A percentile compares a stretch with the other conserved stretches of the same genome.
Conservation (phyloP, 345 rosid genomes). For the Noccaea bulbosa region DNA sequence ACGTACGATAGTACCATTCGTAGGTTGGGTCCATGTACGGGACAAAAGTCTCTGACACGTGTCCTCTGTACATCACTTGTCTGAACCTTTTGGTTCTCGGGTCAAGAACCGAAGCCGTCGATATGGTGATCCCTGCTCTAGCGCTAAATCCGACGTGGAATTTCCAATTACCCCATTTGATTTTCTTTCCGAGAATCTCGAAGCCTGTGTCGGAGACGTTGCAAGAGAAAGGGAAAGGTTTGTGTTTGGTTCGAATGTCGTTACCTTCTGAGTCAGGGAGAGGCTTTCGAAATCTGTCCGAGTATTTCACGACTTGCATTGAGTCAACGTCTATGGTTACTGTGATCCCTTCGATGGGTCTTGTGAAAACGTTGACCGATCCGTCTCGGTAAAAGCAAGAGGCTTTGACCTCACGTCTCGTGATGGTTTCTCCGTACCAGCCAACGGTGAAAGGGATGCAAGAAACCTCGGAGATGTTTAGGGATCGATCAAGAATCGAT, state of each 20-base stretch:
- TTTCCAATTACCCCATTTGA: conserved; percentile 73
- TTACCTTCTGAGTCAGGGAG: conserved; percentile 74
- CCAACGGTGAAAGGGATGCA: conserved; percentile 74
- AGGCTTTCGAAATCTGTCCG: conserved; percentile 57
- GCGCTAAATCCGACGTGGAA: conserved; percentile 74
- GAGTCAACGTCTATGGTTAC: conserved; percentile 60
- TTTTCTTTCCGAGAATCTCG: conserved; percentile 48
- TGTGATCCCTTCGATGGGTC: conserved; percentile 71
- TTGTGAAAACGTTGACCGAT: conserved; percentile 64
- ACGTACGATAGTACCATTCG: conserved; percentile 83
- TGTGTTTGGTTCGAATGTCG: conserved; percentile 52
- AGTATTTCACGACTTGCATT: conserved; percentile 57
- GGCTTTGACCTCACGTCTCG: conserved; percentile 53
- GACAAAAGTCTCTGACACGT: conserved; percentile 79
- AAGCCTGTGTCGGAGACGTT: conserved; percentile 50
- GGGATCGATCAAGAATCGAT: conserved; percentile 49
- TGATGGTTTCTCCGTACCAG: conserved; percentile 65
- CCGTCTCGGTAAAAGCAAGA: conserved; percentile 63
- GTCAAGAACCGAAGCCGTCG: conserved; percentile 66
- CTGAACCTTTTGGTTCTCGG: conserved; percentile 43
- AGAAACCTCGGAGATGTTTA: conserved; percentile 67
- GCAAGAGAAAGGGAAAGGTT: conserved; percentile 44
- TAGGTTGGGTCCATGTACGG: conserved; percentile 80
- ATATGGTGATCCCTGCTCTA: conserved; percentile 62
- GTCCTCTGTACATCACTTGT: conserved; percentile 63